These are phyloP conservation scores for Zygnema circumcarinatum DNA, from an alignment of 139 green algal genomes.

Conservation along the genomic window DNA sequence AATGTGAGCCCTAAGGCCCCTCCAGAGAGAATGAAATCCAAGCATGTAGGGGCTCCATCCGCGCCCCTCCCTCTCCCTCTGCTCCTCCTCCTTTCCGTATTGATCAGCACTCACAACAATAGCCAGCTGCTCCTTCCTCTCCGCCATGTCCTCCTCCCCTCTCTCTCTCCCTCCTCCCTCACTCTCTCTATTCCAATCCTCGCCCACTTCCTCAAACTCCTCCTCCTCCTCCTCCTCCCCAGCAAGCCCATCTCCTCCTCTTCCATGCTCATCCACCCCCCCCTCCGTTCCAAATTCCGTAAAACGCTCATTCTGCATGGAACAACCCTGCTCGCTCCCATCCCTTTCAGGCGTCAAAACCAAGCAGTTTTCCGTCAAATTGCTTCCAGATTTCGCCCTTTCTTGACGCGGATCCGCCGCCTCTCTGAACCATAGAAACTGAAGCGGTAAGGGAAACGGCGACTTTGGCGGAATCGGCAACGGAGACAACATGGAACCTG, in stretches of 20 bases:
- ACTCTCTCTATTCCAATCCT: background rate
- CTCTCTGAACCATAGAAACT: background rate
- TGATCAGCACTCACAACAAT: background rate
- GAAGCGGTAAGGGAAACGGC: background rate
- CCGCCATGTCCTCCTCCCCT: background rate
- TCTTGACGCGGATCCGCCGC: background rate
- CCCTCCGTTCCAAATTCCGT: background rate
- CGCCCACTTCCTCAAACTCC: background rate
- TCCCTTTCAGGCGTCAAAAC: background rate
- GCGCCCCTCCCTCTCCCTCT: background rate
- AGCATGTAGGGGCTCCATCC: conserved; percentile 10
- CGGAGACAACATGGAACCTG: too few relatives aligned
- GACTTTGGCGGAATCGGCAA: background rate
- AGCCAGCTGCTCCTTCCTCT: background rate
- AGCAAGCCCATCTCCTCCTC: background rate
- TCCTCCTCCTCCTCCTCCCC: background rate
- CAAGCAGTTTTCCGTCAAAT: background rate
- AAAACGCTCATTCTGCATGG: background rate
- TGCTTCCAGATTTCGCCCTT: background rate
- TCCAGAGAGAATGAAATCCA: conserved; percentile 25
- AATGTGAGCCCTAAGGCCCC: conserved; percentile 16
- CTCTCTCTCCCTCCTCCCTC: background rate
- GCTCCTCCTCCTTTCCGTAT: background rate
- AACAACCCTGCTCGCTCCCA: background rate
- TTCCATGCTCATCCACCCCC: background rate